Evolutionary conservation across 495 filamentous ascomycete species (phyloP).

Genomic region (Penicillium subrubescens): DNA sequence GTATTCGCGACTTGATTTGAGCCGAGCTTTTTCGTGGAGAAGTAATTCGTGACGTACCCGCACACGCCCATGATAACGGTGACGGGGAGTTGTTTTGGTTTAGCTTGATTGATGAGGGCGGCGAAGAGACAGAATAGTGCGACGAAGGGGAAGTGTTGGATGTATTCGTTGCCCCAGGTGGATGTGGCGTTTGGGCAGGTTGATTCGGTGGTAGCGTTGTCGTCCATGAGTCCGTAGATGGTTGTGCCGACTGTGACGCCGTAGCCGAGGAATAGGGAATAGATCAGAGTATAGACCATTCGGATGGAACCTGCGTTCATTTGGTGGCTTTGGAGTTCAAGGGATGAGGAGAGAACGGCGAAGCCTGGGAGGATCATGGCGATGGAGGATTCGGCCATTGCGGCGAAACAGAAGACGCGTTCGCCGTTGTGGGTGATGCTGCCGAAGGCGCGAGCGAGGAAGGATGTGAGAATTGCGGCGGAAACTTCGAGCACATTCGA

Average conservation of each 20-base stretch:
- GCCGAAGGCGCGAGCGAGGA: slow-evolving; percentile 80
- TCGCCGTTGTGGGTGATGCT: slow-evolving; percentile 56
- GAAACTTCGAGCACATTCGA: slow-evolving; percentile 87
- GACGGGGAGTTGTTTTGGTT: slow-evolving; percentile 78
- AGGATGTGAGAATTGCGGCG: slow-evolving; percentile 78
- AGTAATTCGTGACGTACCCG: slow-evolving; percentile 81
- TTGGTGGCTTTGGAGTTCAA: slow-evolving; percentile 82
- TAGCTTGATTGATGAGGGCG: slow-evolving; percentile 81
- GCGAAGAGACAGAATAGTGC: slow-evolving; percentile 75
- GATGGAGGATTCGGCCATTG: slow-evolving; percentile 83
- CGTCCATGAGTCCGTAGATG: slow-evolving; percentile 79
- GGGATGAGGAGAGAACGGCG: slow-evolving; percentile 71
- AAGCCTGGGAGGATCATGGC: slow-evolving; percentile 89
- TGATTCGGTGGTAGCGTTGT: slow-evolving; percentile 67
- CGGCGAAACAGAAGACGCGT: slow-evolving; percentile 82
- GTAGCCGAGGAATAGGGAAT: slow-evolving; percentile 92
- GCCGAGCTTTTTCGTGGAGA: slow-evolving; percentile 65
- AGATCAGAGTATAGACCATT: slow-evolving; percentile 91
- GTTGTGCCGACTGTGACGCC: slow-evolving; percentile 93
- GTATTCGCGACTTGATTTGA: slow-evolving; percentile 79
- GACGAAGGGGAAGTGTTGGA: slow-evolving; percentile 60
- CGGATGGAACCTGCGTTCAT: slow-evolving; percentile 88
- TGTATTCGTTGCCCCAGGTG: slow-evolving; percentile 40
- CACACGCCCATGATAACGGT: slow-evolving; percentile 76
- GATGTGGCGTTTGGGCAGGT: slow-evolving; percentile 49